These are phyloP conservation scores for Daedaleopsis sinensis DNA, from an alignment of 768 basidiomycete species.

Conservation along the genomic window DNA sequence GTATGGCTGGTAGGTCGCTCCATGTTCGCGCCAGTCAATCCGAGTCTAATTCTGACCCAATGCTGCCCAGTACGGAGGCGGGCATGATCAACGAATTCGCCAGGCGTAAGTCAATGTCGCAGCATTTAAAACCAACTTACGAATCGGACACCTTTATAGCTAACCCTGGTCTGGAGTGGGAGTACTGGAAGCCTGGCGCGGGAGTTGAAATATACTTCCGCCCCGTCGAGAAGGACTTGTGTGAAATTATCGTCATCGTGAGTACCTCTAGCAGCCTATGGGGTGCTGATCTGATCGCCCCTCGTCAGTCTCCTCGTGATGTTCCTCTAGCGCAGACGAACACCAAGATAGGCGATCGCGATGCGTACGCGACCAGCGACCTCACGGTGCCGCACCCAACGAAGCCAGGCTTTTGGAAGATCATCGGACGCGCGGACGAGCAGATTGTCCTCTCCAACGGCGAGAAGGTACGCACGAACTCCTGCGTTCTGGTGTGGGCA, in stretches of 20 bases:
- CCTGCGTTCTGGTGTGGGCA: neutral
- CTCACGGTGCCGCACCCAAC: constrained; percentile 45
- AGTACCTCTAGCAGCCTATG: neutral
- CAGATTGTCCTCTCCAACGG: constrained; percentile 48
- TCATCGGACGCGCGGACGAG: constrained; percentile 49
- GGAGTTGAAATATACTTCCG: neutral
- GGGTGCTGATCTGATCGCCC: neutral
- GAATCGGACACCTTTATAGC: neutral
- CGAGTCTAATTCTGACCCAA: neutral
- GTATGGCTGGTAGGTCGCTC: constrained; percentile 12
- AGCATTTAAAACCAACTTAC: neutral
- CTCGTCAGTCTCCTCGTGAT: constrained; percentile 6
- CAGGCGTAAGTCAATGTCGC: neutral
- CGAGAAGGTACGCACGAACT: constrained; percentile 36
- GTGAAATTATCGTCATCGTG: constrained; percentile 10
- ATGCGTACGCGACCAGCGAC: constrained; percentile 44
- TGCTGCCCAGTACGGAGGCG: constrained; percentile 15
- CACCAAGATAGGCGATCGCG: constrained; percentile 29
- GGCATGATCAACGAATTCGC: constrained; percentile 10
- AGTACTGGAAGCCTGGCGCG: neutral
- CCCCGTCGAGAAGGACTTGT: constrained; percentile 1
- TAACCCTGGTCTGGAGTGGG: constrained; percentile 18
- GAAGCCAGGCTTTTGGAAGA: constrained; percentile 38
- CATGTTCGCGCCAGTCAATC: neutral
- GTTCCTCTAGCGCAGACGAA: constrained; percentile 6